These are phyloP conservation scores for Penicillium sp. DNA, from an alignment of 2,329 filamentous ascomycete species.

Conservation along the genomic window DNA sequence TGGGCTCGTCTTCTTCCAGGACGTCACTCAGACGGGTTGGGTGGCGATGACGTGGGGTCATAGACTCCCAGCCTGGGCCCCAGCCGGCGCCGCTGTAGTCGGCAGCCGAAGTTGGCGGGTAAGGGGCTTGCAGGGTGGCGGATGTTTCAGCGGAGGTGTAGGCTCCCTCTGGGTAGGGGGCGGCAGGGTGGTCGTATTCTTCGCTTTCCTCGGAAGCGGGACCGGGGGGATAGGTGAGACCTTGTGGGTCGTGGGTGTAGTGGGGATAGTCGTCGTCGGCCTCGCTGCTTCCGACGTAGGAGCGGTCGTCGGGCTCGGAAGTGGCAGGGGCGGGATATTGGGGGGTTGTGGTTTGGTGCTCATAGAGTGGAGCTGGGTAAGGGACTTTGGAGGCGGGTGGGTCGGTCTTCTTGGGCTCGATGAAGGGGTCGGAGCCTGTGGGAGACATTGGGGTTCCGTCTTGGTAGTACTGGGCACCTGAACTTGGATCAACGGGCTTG, in stretches of 20 bases:
- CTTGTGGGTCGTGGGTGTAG: slow-evolving; percentile 62
- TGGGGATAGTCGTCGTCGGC: slow-evolving; percentile 71
- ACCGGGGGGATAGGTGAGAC: slow-evolving; percentile 56
- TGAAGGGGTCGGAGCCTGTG: slow-evolving; percentile 64
- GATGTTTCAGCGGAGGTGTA: slow-evolving; percentile 29
- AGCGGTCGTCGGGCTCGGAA: slow-evolving; percentile 48
- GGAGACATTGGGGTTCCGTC: slow-evolving; percentile 50
- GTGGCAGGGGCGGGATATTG: slow-evolving; percentile 39
- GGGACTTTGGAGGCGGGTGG: slow-evolving; percentile 32
- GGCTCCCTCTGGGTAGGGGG: slow-evolving; percentile 33
- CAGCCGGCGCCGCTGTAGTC: slow-evolving; percentile 71
- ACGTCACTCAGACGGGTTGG: slow-evolving; percentile 88
- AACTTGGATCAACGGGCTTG: slow-evolving; percentile 29
- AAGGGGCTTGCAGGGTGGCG: slow-evolving; percentile 28
- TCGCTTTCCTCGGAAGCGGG: slow-evolving; percentile 53
- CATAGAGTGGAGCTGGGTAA: slow-evolving; percentile 38
- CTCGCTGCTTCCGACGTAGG: slow-evolving; percentile 60
- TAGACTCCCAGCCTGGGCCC: slow-evolving; percentile 70
- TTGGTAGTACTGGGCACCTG: slow-evolving; percentile 54
- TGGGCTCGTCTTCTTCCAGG: slow-evolving; percentile 79
- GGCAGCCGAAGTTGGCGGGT: slow-evolving; percentile 40
- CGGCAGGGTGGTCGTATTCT: slow-evolving; percentile 52
- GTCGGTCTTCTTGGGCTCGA: slow-evolving; percentile 44
- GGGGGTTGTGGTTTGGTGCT: slow-evolving; percentile 37
- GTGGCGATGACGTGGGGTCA: slow-evolving; percentile 75